These are phyloP conservation scores for Chrysoporthe cubensis DNA, from an alignment of 2,329 filamentous ascomycete species.

Conservation along the genomic window DNA sequence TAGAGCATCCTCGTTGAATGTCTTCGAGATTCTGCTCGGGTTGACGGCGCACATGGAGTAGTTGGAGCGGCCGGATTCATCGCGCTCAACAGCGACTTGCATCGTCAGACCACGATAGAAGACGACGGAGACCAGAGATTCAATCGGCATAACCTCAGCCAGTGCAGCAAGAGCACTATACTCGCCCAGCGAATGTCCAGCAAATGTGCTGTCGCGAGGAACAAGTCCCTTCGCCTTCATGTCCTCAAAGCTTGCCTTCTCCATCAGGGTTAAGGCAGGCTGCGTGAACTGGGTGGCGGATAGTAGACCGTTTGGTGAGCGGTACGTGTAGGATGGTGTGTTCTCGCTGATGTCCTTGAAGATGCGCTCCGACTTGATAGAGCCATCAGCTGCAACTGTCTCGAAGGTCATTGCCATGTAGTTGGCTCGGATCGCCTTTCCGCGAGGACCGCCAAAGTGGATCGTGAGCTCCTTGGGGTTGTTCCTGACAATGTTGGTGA, in stretches of 20 bases:
- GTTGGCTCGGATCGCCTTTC: constrained; percentile 97
- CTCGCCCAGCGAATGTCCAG: constrained; percentile 96
- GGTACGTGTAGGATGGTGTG: constrained; percentile 95
- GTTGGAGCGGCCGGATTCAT: constrained; percentile 89
- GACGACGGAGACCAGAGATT: constrained; percentile 95
- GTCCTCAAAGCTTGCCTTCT: constrained; percentile 99
- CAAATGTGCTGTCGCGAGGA: constrained; percentile 94
- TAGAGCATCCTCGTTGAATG: constrained; percentile 95
- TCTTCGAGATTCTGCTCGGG: constrained; percentile 96
- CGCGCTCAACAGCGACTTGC: constrained; percentile 98
- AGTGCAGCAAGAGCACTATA: constrained; percentile 96
- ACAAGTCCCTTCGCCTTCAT: constrained; percentile 98
- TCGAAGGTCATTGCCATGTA: constrained; percentile 99
- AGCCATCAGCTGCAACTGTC: constrained; percentile 89
- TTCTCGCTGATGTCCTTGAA: constrained; percentile 97
- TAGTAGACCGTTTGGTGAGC: constrained; percentile 89
- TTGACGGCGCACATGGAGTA: constrained; percentile 99
- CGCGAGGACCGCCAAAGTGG: constrained; percentile 94
- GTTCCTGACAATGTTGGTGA: constrained; percentile 98
- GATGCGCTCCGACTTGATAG: constrained; percentile 97
- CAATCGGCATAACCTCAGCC: constrained; percentile 99
- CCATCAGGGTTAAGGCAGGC: constrained; percentile 96
- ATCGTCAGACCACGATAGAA: constrained; percentile 99
- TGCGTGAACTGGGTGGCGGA: constrained; percentile 99
- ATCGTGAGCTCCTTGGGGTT: constrained; percentile 99